Evolutionary conservation across 139 green algal genomes (phyloP), one percentile per base, ranked within the genome.

Genomic region (Picochlorum costavermella): DNA sequence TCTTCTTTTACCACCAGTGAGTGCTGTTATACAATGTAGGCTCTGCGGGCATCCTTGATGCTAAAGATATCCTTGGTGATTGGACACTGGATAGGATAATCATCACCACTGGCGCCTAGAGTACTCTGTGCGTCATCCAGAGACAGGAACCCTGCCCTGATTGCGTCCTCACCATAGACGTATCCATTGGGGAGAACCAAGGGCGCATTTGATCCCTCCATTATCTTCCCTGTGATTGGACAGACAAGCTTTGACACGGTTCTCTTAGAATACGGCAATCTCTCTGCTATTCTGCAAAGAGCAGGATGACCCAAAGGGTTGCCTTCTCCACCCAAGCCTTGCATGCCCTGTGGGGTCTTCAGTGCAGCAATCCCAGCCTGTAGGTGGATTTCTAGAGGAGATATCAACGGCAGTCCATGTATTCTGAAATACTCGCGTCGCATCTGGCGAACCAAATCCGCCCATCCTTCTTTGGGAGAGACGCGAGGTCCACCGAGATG

Each of bases 181-280:
- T 87, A 87, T 20, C 90, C 90, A 63, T 96, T 96, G 23, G 90
- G 88, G 65, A 96, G 71, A 64, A 90, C 88, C 65, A 96, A 75
- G 4, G 92, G 90, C 23, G 90, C 89, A 73, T 97, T 98, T 59
- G 92, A 75, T 63, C 94, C 92, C 17, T 82, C 83, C 88, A 98
- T 97, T 23, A 91, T 31, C 43, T 86, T 77, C 4, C 71, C 70
- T 0, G 83, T 94, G 5, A 97, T 71, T 17, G 72, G 68, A 69
- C 91, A 97, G 14, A 97, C 72, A 36, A 97, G 86, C 71, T 91
- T 94, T 63, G 80, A 92, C 70, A 82, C 79, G 45, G 77, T 70
- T 70, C 95, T 88, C 76, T 96, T 96, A 40, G 88, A 75, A 50
- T 70, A 89, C 1, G 91, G 91, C 65, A 97, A 79, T 4, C 57